These are phyloP conservation scores for Candida argentea DNA, from an alignment of 805 yeast species.

Conservation along the genomic window DNA sequence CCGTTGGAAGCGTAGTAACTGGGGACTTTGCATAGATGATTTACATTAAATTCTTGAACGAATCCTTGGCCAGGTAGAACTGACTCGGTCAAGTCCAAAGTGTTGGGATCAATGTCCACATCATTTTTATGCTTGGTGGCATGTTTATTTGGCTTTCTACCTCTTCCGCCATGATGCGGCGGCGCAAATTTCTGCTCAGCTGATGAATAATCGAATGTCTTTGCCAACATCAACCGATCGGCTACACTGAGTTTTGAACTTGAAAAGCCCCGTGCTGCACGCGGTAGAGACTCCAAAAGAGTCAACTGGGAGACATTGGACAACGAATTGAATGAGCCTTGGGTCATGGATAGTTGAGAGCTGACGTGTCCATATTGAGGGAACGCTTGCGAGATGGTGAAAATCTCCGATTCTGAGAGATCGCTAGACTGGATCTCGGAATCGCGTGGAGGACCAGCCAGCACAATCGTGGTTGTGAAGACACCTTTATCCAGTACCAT, in stretches of 20 bases:
- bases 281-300: slow-evolving; percentile 22
- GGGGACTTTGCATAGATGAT: slow-evolving; percentile 32
- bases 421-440: background rate
- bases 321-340: slow-evolving; percentile 26
- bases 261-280: slow-evolving; percentile 12
- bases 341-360: slow-evolving; percentile 18
- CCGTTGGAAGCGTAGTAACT: slow-evolving; percentile 27
- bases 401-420: slow-evolving; percentile 2
- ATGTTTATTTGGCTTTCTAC: too few relatives aligned
- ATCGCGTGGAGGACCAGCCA: too few relatives aligned
- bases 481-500: slow-evolving; percentile 14
- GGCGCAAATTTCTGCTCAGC: slow-evolving; percentile 3
- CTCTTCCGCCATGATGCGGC: too few relatives aligned
- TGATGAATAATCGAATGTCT: slow-evolving; percentile 17
- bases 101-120: slow-evolving; percentile 27
- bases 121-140: slow-evolving; percentile 12
- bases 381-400: slow-evolving; percentile 28
- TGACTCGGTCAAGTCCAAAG: slow-evolving; percentile 28
- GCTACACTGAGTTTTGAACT: slow-evolving; percentile 18
- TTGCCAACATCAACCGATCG: slow-evolving; percentile 26
- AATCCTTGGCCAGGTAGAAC: slow-evolving; percentile 35
- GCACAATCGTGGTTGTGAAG: slow-evolving; percentile 3
- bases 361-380: slow-evolving; percentile 29
- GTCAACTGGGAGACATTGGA: slow-evolving; percentile 24
- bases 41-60: slow-evolving; percentile 31